Evolutionary conservation across 2,329 filamentous ascomycete genomes (phyloP).

Genomic region (Botrytis cinerea): DNA sequence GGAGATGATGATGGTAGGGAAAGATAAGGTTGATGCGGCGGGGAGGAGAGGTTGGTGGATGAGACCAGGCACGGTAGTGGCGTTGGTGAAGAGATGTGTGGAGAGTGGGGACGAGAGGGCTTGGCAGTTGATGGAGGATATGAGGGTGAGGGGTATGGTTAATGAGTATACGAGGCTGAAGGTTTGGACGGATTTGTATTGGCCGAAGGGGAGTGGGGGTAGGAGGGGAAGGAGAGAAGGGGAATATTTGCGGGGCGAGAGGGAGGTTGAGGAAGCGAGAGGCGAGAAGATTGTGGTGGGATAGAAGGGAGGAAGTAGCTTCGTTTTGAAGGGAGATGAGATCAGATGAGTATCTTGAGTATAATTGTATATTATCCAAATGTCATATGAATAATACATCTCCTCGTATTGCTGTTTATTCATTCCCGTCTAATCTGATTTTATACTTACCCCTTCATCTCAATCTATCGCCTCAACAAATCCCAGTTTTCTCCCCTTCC

Average conservation of each 20-base stretch:
- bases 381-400: not conserved
- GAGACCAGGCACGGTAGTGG: constrained; percentile 36
- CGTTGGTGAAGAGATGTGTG: constrained; percentile 33
- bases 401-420: not conserved
- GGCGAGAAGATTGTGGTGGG: too few relatives aligned
- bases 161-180: constrained; percentile 11
- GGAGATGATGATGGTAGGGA: constrained; percentile 50
- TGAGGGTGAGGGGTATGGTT: constrained; percentile 29
- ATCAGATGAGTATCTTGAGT: not conserved
- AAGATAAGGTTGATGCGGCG: constrained; percentile 33
- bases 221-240: not conserved
- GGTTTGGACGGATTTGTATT: constrained; percentile 16
- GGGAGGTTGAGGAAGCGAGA: too few relatives aligned
- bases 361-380: not conserved
- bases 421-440: accelerated
- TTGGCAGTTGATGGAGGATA: constrained; percentile 35
- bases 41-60: constrained; percentile 40
- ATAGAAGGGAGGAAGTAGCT: not conserved
- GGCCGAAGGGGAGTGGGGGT: not conserved
- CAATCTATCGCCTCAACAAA: too few relatives aligned
- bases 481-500: too few relatives aligned
- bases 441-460: not conserved
- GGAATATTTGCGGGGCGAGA: not conserved
- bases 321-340: not conserved
- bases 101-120: constrained; percentile 31